A percentile compares a stretch with the other conserved stretches of the same genome.
Evolutionary conservation across 2,329 filamentous ascomycete genomes (phyloP).

Genomic region (Stachybotrys echinatus): DNA sequence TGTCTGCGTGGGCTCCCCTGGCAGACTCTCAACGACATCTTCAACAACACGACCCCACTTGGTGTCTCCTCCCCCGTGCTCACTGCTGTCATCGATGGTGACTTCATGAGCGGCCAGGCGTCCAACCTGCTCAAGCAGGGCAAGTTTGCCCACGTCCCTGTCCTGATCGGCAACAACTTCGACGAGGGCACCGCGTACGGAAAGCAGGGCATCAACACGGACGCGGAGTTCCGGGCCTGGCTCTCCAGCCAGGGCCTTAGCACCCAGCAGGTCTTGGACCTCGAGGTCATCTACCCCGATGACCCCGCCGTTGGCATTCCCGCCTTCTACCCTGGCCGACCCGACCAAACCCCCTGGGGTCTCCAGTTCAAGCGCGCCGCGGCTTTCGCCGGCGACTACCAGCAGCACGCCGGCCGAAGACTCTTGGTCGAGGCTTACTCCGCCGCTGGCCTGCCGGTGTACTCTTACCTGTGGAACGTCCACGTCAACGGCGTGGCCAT

Average conservation of each 20-base stretch:
- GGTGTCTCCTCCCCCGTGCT: conserved; percentile 9
- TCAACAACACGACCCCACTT: conserved; percentile 16
- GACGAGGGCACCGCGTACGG: conserved; percentile 59
- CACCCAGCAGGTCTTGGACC: conserved; percentile 21
- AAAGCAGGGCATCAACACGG: conserved; percentile 47
- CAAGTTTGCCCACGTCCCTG: conserved; percentile 58
- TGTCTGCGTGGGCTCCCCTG: conserved; percentile 26
- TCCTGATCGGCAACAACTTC: conserved; percentile 58
- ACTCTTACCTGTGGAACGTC: conserved; percentile 51
- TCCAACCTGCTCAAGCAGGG: conserved; percentile 50
- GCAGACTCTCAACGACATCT: conserved; percentile 21
- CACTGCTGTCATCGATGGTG: conserved; percentile 24
- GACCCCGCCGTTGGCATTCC: conserved; percentile 43
- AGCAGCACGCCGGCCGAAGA: conserved; percentile 51
- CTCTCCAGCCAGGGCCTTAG: conserved; percentile 12
- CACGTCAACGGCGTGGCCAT: conserved; percentile 42
- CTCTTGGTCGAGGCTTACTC: conserved; percentile 47
- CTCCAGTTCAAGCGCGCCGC: conserved; percentile 48
- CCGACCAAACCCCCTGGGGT: conserved; percentile 26
- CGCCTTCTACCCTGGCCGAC: conserved; percentile 27
- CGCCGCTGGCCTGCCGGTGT: conserved; percentile 28
- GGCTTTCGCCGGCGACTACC: conserved; percentile 48
- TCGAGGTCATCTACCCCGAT: conserved; percentile 44
- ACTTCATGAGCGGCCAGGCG: conserved; percentile 34
- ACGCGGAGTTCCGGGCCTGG: conserved; percentile 37